Evolutionary conservation across 2,329 filamentous ascomycete genomes (phyloP).

Genomic region (Aspergillus thermomutatus): DNA sequence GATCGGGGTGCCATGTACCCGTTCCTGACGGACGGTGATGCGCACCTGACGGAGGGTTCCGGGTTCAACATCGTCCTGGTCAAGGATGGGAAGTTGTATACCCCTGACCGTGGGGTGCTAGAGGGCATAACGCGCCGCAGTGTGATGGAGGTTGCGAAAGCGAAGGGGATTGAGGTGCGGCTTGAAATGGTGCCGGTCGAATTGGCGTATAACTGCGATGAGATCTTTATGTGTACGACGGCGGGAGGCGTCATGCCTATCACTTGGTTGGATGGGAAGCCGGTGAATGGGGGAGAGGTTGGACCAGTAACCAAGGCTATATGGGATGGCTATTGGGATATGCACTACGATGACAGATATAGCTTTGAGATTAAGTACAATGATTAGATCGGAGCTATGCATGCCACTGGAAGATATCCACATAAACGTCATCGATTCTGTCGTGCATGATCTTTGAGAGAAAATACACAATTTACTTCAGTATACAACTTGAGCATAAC

Average conservation of each 20-base stretch:
- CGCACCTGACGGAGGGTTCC: slow-evolving; percentile 49
- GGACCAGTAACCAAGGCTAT: slow-evolving; percentile 48
- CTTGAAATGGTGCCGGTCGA: slow-evolving; percentile 44
- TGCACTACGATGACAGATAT: slow-evolving; percentile 43
- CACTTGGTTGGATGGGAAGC: slow-evolving; percentile 43
- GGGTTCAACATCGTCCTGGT: slow-evolving; percentile 50
- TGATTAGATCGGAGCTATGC: no score
- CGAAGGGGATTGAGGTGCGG: slow-evolving; percentile 33
- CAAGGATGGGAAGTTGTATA: slow-evolving; percentile 46
- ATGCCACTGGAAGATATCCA: no score
- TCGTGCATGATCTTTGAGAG: no score
- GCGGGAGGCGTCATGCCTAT: slow-evolving; percentile 55
- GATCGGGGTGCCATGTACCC: slow-evolving; percentile 49
- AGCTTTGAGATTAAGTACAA: slow-evolving; percentile 27
- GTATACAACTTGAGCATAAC: no score
- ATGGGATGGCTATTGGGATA: slow-evolving; percentile 51
- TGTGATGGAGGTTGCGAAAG: slow-evolving; percentile 44
- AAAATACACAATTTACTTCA: no score
- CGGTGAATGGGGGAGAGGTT: slow-evolving; percentile 42
- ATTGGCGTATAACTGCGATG: slow-evolving; percentile 43
- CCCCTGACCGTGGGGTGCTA: slow-evolving; percentile 48
- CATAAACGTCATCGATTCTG: no score
- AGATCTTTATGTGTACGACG: slow-evolving; percentile 54
- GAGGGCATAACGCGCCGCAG: slow-evolving; percentile 50
- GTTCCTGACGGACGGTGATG: slow-evolving; percentile 51